Percentiles rank a stretch among this genome's conserved stretches.
Conservation (phyloP, 345 rosid species). For the Jatropha curcas region DNA sequence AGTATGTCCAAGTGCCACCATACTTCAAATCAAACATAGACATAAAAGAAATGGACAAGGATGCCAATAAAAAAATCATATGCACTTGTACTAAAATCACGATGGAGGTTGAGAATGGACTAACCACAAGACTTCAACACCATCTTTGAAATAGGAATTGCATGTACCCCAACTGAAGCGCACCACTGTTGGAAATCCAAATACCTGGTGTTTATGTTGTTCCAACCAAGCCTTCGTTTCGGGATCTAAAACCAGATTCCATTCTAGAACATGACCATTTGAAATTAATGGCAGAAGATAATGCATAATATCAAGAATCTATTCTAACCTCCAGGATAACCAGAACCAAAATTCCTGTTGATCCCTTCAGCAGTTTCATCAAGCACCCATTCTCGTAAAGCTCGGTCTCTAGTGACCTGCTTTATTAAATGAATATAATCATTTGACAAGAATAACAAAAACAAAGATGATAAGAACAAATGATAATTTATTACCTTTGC, state of each 20-base stretch:
- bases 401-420: constrained; percentile 92
- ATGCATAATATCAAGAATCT: background rate
- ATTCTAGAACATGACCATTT: background rate
- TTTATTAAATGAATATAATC: constrained; percentile 15
- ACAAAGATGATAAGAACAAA: background rate
- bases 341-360: constrained; percentile 81
- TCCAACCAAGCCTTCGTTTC: constrained; percentile 85
- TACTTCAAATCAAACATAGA: background rate
- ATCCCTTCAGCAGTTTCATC: constrained; percentile 79
- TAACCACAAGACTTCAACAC: constrained; percentile 74
- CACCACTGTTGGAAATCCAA: constrained; percentile 89
- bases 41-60: background rate
- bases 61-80: background rate
- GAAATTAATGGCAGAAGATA: background rate
- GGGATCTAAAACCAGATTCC: constrained; percentile 58
- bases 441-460: background rate
- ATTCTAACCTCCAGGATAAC: constrained; percentile 89
- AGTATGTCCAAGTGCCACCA: background rate
- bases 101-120: constrained; percentile 26
- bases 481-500: constrained; percentile 68
- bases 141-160: constrained; percentile 58
- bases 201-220: constrained; percentile 68
- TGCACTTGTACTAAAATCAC: background rate
- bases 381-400: constrained; percentile 74
- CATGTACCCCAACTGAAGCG: constrained; percentile 99